Evolutionary conservation across 1,139 yeast genomes (phyloP).

Genomic region (Magnusiomyces fungicola): DNA sequence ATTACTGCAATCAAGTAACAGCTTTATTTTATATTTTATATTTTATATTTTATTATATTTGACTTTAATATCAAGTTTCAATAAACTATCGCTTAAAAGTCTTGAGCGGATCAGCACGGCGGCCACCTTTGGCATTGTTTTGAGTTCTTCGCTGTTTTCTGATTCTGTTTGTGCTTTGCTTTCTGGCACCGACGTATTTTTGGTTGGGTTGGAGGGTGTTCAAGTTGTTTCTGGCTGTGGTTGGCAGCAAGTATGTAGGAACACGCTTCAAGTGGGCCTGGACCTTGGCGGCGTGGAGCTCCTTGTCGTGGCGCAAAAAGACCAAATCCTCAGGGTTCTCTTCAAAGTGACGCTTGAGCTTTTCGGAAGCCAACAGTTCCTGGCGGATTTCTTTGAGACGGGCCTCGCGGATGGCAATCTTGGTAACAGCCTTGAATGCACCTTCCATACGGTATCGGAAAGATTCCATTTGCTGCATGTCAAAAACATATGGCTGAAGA

Average conservation of each 20-base stretch:
- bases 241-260: slow-evolving; percentile 87
- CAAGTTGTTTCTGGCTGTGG: slow-evolving; percentile 47
- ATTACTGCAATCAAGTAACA: too few species aligned
- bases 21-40: not conserved
- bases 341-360: slow-evolving; percentile 88
- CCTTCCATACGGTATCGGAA: slow-evolving; percentile 97
- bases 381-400: slow-evolving; percentile 82
- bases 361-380: slow-evolving; percentile 83
- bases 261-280: slow-evolving; percentile 86
- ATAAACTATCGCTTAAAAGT: slow-evolving; percentile 34
- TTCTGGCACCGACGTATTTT: slow-evolving; percentile 75
- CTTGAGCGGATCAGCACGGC: slow-evolving; percentile 65
- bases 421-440: slow-evolving; percentile 92
- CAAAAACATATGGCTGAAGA: slow-evolving; percentile 74
- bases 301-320: slow-evolving; percentile 85
- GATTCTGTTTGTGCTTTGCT: slow-evolving; percentile 39
- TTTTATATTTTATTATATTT: not conserved
- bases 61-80: not conserved
- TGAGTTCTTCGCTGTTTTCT: slow-evolving; percentile 40
- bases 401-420: slow-evolving; percentile 86
- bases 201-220: slow-evolving; percentile 39
- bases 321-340: slow-evolving; percentile 96
- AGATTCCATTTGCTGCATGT: slow-evolving; percentile 87
- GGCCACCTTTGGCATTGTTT: slow-evolving; percentile 32
- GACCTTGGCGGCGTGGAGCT: slow-evolving; percentile 71